Conservation (phyloP, 2,329 filamentous ascomycete genomes). For the Pseudonectria foliicola region DNA sequence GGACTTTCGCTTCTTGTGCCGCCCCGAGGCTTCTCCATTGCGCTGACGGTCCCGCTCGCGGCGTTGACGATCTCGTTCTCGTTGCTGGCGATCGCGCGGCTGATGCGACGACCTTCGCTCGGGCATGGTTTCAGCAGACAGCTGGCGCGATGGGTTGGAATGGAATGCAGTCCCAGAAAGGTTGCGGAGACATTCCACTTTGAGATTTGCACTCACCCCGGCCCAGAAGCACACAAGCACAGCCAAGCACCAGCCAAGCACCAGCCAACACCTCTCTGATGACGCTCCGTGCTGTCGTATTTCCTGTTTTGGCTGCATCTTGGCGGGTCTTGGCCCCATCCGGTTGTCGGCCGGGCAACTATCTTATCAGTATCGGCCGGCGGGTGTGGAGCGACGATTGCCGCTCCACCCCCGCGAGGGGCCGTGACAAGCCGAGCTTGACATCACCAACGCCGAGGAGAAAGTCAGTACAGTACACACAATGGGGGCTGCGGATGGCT, state of each 20-base stretch:
- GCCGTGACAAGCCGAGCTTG: constrained; percentile 33
- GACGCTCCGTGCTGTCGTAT: constrained; percentile 9
- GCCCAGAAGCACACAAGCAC: no score
- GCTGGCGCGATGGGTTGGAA: constrained; percentile 5
- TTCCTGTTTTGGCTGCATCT: constrained; percentile 15
- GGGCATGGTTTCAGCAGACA: constrained; percentile 25
- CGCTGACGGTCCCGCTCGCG: constrained; percentile 18
- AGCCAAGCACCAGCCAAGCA: constrained; percentile 6
- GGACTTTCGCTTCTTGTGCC: constrained; percentile 30
- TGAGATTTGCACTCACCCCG: no score
- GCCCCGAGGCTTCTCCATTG: constrained; percentile 23
- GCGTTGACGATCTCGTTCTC: constrained; percentile 16
- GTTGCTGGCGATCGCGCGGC: constrained; percentile 19
- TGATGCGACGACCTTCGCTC: constrained; percentile 27
- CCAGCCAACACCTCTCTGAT: constrained; percentile 9
- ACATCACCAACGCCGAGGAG: constrained; percentile 24
- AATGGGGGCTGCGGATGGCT: no score
- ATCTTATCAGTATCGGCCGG: constrained; percentile 25
- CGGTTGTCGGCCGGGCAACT: constrained; percentile 35
- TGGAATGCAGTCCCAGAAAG: constrained; percentile 19
- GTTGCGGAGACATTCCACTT: constrained; percentile 3
- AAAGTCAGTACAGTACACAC: constrained; percentile 15
- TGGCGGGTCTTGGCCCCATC: constrained; percentile 10
- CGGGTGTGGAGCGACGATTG: constrained; percentile 17
- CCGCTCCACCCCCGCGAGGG: constrained; percentile 24